Conservation (phyloP, 805 yeast genomes). For the Kuraishia capsulata region DNA sequence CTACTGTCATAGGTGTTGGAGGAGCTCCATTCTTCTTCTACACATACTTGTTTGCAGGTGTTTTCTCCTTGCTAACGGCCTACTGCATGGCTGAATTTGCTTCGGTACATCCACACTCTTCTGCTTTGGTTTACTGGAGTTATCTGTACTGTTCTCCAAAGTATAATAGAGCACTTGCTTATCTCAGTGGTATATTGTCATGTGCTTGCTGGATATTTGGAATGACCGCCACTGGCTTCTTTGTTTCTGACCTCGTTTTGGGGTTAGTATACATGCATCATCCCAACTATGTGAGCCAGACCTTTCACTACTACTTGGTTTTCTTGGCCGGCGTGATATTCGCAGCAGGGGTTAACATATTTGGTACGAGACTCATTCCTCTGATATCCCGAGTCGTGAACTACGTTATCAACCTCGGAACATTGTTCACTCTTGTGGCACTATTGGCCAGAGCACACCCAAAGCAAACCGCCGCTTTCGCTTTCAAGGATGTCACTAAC, state of each 20-base stretch:
- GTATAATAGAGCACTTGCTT: too few relatives aligned
- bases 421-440: slow-evolving; percentile 13
- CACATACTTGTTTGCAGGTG: neutral
- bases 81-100: slow-evolving; percentile 10
- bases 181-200: too few relatives aligned
- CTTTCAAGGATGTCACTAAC: slow-evolving; percentile 38
- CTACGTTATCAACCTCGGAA: slow-evolving; percentile 12
- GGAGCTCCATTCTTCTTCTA: too few relatives aligned
- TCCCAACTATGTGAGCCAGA: too few relatives aligned
- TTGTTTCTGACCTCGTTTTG: too few relatives aligned
- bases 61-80: slow-evolving; percentile 1
- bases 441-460: slow-evolving; percentile 11
- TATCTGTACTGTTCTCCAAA: too few relatives aligned
- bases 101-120: slow-evolving; percentile 16
- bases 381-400: slow-evolving; percentile 1
- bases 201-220: too few relatives aligned
- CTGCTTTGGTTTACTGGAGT: too few relatives aligned
- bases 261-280: too few relatives aligned
- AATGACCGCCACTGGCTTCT: too few relatives aligned
- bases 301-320: slow-evolving; percentile 17
- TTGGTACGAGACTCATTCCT: neutral
- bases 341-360: neutral
- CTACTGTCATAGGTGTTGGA: too few relatives aligned
- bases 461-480: slow-evolving; percentile 28
- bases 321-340: slow-evolving; percentile 11